These are phyloP conservation scores for Clarkia xantiana DNA, from an alignment of 345 rosid genomes.

Conservation along the genomic window DNA sequence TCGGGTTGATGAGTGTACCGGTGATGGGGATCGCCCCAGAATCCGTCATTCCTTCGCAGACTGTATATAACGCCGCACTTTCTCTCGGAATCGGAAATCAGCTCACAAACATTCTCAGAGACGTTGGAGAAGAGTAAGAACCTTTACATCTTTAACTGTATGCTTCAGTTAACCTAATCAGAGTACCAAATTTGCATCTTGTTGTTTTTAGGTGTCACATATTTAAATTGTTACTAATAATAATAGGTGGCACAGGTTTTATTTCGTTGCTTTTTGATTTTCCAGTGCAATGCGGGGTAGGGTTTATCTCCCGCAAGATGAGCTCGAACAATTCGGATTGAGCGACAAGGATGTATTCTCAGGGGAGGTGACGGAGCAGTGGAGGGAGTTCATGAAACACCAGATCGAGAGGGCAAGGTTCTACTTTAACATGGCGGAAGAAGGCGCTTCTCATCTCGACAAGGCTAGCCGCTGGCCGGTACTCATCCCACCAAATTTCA, in stretches of 20 bases:
- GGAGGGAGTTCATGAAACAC: constrained; percentile 51
- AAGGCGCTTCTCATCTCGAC: constrained; percentile 41
- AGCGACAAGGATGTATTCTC: constrained; percentile 32
- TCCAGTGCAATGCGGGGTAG: constrained; percentile 39
- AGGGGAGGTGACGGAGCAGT: constrained; percentile 26
- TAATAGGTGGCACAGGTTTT: no score
- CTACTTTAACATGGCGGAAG: constrained; percentile 43
- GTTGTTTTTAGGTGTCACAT: no score
- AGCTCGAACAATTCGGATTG: constrained; percentile 38
- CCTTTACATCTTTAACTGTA: background rate
- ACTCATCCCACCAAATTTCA: background rate
- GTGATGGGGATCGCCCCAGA: constrained; percentile 47
- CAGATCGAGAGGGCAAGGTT: constrained; percentile 47
- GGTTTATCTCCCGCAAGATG: constrained; percentile 50
- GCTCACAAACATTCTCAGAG: constrained; percentile 50
- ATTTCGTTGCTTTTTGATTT: background rate
- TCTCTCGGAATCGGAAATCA: constrained; percentile 46
- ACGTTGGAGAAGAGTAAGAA: constrained; percentile 51
- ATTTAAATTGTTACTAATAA: no score
- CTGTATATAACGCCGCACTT: constrained; percentile 31
- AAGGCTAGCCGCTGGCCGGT: constrained; percentile 58
- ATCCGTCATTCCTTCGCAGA: constrained; percentile 18
- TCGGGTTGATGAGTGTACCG: constrained; percentile 49
- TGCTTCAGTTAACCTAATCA: no score
- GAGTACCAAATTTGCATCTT: no score